Evolutionary conservation across 257 asterid species (phyloP).

Genomic region (Craterostigma plantagineum): DNA sequence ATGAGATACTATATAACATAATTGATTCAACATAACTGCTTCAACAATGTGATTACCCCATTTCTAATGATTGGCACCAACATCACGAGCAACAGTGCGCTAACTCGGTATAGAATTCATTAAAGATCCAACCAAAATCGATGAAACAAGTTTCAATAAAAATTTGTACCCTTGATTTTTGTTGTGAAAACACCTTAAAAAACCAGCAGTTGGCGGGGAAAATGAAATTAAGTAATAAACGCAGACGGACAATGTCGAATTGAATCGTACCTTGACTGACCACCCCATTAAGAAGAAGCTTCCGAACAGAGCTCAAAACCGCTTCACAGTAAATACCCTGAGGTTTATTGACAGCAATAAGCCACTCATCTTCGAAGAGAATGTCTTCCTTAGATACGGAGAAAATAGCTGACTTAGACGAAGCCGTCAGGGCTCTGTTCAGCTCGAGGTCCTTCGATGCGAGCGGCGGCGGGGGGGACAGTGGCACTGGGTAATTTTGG

Average conservation of each 20-base stretch:
- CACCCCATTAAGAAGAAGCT: constrained; percentile 14
- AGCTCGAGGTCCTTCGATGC: constrained; percentile 62
- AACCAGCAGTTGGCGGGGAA: too few relatives aligned
- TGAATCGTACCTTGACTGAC: constrained; percentile 22
- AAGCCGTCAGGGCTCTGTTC: constrained; percentile 60
- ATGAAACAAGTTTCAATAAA: too few relatives aligned
- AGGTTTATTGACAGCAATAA: constrained; percentile 79
- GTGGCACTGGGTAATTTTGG: constrained; percentile 44
- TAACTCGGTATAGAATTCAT: too few relatives aligned
- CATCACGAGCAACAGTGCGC: too few relatives aligned
- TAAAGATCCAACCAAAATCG: too few relatives aligned
- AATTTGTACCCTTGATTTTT: too few relatives aligned
- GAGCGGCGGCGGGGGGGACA: constrained; percentile 52
- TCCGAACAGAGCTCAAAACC: constrained; percentile 33
- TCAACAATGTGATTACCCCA: too few relatives aligned
- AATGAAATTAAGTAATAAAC: background rate
- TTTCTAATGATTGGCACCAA: too few relatives aligned
- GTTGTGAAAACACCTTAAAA: too few relatives aligned
- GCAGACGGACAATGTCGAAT: background rate
- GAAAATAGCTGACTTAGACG: constrained; percentile 56
- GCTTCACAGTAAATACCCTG: constrained; percentile 68
- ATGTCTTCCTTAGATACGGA: constrained; percentile 43
- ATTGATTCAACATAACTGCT: too few relatives aligned
- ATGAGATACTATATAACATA: background rate
- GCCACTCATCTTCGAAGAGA: constrained; percentile 81